phyloP scores from a whole-genome alignment of 345 rosid genomes.

The Hibiscus mutabilis region DNA sequence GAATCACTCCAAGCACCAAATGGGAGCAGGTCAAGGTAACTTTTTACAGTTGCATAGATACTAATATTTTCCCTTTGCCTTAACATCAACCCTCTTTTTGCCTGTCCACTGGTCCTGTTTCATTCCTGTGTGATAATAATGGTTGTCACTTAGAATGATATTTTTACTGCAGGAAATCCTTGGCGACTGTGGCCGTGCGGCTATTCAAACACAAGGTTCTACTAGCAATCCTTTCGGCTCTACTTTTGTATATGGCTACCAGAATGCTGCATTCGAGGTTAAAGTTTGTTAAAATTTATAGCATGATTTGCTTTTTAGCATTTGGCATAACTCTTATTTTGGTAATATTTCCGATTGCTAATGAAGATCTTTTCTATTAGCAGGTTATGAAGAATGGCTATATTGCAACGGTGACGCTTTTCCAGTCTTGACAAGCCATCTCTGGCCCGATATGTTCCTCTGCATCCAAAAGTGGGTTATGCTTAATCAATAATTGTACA shows the following conservation, averaged over 20 bases:
- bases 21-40: conserved; percentile 98
- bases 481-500: conserved; percentile 18
- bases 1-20: conserved; percentile 71
- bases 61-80: background rate
- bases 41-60: background rate
- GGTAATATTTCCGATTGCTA: background rate
- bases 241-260: conserved; percentile 55
- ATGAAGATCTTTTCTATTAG: conserved; percentile 12
- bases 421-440: conserved; percentile 51
- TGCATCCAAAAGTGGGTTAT: conserved; percentile 1
- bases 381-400: conserved; percentile 97
- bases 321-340: background rate
- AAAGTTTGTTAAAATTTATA: background rate
- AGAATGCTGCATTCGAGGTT: conserved; percentile 94
- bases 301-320: background rate
- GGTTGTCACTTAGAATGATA: background rate
- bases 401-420: conserved; percentile 79
- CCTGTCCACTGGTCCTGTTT: background rate
- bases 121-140: background rate
- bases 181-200: conserved; percentile 96
- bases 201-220: conserved; percentile 96
- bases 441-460: conserved; percentile 6
- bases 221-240: conserved; percentile 93
- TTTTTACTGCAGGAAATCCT: conserved; percentile 58
- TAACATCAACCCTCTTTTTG: background rate